Evolutionary conservation across 129 eudicot species (phyloP).

Genomic region (Apium graveolens): DNA sequence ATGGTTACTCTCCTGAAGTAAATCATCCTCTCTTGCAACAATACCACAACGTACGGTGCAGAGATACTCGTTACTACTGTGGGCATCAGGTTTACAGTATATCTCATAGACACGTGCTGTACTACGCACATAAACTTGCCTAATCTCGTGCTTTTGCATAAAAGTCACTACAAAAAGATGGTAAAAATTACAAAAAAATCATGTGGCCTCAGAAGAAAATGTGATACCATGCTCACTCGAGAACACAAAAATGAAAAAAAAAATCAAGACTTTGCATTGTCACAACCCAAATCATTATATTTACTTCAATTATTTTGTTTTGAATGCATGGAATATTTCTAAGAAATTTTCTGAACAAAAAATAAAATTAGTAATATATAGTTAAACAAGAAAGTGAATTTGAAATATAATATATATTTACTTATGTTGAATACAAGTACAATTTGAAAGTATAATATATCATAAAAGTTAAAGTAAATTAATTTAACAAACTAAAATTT

Average conservation of each 20-base stretch:
- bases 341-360: neutral
- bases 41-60: conserved; percentile 82
- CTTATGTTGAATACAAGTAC: neutral
- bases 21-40: conserved; percentile 45
- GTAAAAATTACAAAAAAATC: neutral
- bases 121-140: conserved; percentile 81
- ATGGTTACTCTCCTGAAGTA: conserved; percentile 24
- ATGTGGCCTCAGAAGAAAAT: neutral
- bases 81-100: conserved; percentile 40
- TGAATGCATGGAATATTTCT: neutral
- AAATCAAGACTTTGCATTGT: neutral
- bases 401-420: neutral
- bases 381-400: neutral
- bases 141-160: conserved; percentile 53
- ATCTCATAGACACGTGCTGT: conserved; percentile 77
- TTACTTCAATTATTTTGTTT: neutral
- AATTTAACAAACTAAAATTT: no score
- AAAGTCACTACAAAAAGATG: conserved; percentile 48
- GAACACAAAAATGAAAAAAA: neutral
- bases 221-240: neutral
- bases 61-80: conserved; percentile 62
- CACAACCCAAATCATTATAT: neutral
- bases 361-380: neutral
- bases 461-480: neutral
- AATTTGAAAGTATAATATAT: no score